Base-by-base conservation (phyloP, 164 flowering plant genomes). In the Liquidambar formosana region DNA sequence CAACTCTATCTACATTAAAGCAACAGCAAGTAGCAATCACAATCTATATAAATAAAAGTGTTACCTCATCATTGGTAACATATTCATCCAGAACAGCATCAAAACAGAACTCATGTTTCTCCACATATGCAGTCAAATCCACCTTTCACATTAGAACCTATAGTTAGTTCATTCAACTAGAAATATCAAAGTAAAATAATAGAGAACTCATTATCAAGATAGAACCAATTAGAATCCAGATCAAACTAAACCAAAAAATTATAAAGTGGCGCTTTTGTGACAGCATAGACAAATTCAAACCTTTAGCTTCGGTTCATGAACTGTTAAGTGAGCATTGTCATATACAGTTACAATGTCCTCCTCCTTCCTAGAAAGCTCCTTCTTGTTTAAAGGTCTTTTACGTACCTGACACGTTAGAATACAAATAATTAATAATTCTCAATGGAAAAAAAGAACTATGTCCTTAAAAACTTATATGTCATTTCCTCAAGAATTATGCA, bases 61-160 rank as follows among this genome's bases (percentile, higher is more conserved):
- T 38, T 85, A 93, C 99, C 96, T 93, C 97, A 71, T 95, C 96
- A 85, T 95, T 95, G 8, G 88, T 75, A 13, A 95, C 99, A 63
- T 82, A 67, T 81, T 95, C 93, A 85, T 89, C 82, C 43, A 95
- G 75, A 68, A 95, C 97, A 74, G 99, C 99, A 86, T 95, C 99
- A 75, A 95, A 95, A 81, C 94, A 89, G 70, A 95, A 95, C 66
- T 95, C 99, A 75, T 95, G 98, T 79, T 89, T 91, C 82, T 95
- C 99, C 83, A 91, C 96, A 70, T 95, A 95, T 18, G 96, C 99
- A 67, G 99, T 95, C 79, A 93, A 80, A 71, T 93, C 99, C 79
- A 95, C 99, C 99, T 95, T 71, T 48, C 62, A 74, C 26, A 74
- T 63, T 49, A 75, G 41, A 69, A 75, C 22, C 48, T 64, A 69